Percentiles rank a stretch among this genome's conserved stretches.
Evolutionary conservation across 164 flowering plant species (phyloP).

Genomic region (Paratinospora sagittata): DNA sequence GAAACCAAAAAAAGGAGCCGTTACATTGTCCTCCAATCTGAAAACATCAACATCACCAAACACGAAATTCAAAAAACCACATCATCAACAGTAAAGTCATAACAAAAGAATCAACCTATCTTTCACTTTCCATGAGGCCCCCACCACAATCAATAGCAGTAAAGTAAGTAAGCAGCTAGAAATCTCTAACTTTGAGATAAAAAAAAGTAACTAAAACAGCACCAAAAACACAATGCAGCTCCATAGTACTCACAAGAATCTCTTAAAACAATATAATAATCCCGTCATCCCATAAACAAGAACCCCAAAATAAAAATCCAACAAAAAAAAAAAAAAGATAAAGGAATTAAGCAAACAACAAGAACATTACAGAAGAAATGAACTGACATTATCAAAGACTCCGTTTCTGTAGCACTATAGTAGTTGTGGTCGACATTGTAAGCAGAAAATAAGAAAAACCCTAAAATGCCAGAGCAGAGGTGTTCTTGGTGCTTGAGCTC

Average conservation of each 20-base stretch:
- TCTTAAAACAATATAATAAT: neutral
- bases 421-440: no score
- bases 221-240: slow-evolving; percentile 5
- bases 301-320: neutral
- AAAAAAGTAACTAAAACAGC: neutral
- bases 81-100: neutral
- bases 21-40: neutral
- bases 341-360: neutral
- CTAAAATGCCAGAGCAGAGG: slow-evolving; percentile 12
- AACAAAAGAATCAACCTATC: neutral
- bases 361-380: neutral
- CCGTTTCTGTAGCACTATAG: neutral
- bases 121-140: neutral
- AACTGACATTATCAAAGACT: neutral
- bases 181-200: neutral
- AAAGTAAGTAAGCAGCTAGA: neutral
- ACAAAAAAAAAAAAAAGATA: neutral
- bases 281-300: neutral
- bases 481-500: slow-evolving; percentile 8
- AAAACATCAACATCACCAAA: neutral
- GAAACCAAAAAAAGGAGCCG: neutral
- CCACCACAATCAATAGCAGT: neutral
- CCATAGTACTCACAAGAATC: neutral
- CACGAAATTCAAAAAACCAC: neutral
- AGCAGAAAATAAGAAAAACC: slow-evolving; percentile 7